Percentiles rank a stretch among this genome's conserved stretches.
Evolutionary conservation across 495 filamentous ascomycete genomes (phyloP).

Genomic region (Cercophora newfieldiana): DNA sequence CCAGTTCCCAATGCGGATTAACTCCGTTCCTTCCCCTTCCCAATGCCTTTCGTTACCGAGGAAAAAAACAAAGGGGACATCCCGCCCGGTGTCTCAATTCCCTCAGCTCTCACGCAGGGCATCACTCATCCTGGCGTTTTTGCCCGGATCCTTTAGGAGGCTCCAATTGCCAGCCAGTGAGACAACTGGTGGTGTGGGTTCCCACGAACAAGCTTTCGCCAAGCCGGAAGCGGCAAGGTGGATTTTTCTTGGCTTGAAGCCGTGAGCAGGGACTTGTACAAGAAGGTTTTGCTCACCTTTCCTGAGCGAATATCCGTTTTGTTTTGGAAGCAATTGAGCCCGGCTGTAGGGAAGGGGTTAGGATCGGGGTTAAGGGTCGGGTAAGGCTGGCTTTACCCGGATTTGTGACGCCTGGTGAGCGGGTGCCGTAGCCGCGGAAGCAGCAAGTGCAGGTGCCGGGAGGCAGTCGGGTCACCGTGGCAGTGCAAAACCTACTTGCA

Average conservation of each 20-base stretch:
- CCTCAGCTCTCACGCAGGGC: not conserved
- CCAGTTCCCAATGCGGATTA: no score
- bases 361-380: not conserved
- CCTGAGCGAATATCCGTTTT: no score
- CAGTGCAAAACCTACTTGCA: conserved; percentile 4
- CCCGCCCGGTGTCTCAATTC: not conserved
- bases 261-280: not conserved
- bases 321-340: no score
- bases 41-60: not conserved
- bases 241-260: not conserved
- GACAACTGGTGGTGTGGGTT: not conserved
- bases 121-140: not conserved
- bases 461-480: not conserved
- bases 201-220: conserved; percentile 31
- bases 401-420: not conserved
- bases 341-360: not conserved
- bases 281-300: no score
- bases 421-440: conserved; percentile 11
- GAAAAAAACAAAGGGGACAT: not conserved
- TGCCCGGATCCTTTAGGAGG: no score
- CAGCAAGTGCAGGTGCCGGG: not conserved
- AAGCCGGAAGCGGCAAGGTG: conserved; percentile 21
- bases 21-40: not conserved
- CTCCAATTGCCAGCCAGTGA: not conserved
- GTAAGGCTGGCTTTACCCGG: not conserved